These are phyloP conservation scores for Lentinula raphanica DNA, from an alignment of 768 basidiomycete species.

Conservation along the genomic window DNA sequence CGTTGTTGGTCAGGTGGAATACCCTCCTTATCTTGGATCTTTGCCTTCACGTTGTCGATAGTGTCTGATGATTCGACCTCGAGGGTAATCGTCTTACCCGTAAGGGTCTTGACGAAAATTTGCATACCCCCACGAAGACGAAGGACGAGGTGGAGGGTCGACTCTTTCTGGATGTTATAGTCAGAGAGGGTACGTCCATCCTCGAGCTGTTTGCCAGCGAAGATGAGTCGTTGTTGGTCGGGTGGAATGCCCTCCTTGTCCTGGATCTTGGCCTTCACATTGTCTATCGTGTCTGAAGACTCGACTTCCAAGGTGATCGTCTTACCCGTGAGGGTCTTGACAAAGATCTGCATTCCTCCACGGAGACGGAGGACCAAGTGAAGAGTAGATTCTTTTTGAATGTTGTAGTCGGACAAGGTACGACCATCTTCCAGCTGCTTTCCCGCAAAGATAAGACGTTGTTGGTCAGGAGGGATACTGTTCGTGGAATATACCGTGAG, in stretches of 20 bases:
- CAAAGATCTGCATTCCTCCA: conserved; percentile 85
- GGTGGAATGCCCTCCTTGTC: conserved; percentile 90
- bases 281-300: conserved; percentile 83
- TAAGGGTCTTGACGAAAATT: conserved; percentile 84
- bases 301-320: conserved; percentile 90
- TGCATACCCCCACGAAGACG: conserved; percentile 91
- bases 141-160: conserved; percentile 76
- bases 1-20: conserved; percentile 87
- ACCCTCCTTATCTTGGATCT: conserved; percentile 81
- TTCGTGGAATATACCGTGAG: conserved; percentile 10
- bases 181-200: conserved; percentile 88
- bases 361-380: conserved; percentile 81
- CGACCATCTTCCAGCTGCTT: conserved; percentile 95
- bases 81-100: conserved; percentile 88
- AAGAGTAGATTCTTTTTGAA: conserved; percentile 93
- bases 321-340: conserved; percentile 82
- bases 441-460: conserved; percentile 94
- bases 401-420: conserved; percentile 85
- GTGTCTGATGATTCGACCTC: conserved; percentile 93
- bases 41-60: conserved; percentile 84
- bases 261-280: conserved; percentile 89
- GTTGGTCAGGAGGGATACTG: conserved; percentile 82
- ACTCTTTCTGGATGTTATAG: conserved; percentile 90
- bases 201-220: conserved; percentile 89
- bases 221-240: conserved; percentile 87